A percentile compares a stretch with the other conserved stretches of the same genome.
phyloP scores from a whole-genome alignment of 805 yeast genomes.

The Isabelozyma rhagii region DNA sequence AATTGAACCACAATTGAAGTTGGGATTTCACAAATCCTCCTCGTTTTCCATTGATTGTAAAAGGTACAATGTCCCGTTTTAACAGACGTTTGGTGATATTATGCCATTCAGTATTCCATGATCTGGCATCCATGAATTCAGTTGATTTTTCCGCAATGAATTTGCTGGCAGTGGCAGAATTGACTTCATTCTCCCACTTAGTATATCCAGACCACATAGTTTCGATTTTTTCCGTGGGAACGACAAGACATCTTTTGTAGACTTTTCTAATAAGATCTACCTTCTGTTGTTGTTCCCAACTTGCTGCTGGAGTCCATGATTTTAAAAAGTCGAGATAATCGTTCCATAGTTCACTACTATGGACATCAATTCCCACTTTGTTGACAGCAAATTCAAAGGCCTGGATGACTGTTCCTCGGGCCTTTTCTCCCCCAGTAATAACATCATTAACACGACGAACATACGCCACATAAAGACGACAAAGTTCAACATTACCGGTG shows the following conservation, averaged over 20 bases:
- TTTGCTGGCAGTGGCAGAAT: slow-evolving; percentile 76
- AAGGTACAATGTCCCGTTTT: slow-evolving; percentile 36
- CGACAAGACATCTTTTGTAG: slow-evolving; percentile 63
- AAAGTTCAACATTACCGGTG: slow-evolving; percentile 63
- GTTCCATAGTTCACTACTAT: slow-evolving; percentile 70
- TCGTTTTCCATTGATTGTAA: slow-evolving; percentile 15
- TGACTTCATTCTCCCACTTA: slow-evolving; percentile 76
- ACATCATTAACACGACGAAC: slow-evolving; percentile 69
- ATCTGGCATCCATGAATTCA: slow-evolving; percentile 82
- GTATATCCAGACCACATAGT: slow-evolving; percentile 78
- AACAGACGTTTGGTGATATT: slow-evolving; percentile 51
- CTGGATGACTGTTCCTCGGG: slow-evolving; percentile 66
- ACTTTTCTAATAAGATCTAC: slow-evolving; percentile 71
- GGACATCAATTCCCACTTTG: slow-evolving; percentile 75
- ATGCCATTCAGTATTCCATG: slow-evolving; percentile 69
- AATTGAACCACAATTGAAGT: slow-evolving; percentile 57
- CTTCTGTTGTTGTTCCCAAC: slow-evolving; percentile 84
- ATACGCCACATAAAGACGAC: slow-evolving; percentile 75
- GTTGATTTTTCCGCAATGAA: slow-evolving; percentile 79
- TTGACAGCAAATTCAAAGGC: slow-evolving; percentile 83
- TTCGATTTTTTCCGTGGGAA: slow-evolving; percentile 78
- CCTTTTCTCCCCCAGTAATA: slow-evolving; percentile 79
- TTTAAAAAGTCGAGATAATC: slow-evolving; percentile 79
- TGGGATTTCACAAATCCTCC: slow-evolving; percentile 33
- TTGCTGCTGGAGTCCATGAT: slow-evolving; percentile 71